These are phyloP conservation scores for Fraxinus excelsior DNA, from an alignment of 257 asterid genomes.

Conservation along the genomic window DNA sequence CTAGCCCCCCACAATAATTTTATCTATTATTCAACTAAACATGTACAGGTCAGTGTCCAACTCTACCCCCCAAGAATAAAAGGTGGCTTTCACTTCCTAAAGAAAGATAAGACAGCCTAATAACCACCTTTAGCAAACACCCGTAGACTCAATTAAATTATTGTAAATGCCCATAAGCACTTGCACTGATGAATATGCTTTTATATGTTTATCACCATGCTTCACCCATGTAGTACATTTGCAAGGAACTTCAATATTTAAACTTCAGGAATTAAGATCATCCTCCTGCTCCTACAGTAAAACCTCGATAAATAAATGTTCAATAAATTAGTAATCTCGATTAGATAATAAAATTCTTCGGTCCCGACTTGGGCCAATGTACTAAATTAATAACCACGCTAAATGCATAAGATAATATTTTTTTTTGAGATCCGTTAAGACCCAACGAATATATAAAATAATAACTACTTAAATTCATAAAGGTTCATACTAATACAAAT, in stretches of 20 bases:
- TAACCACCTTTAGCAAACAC: background rate
- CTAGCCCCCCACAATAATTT: background rate
- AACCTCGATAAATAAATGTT: no score
- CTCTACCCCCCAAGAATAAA: background rate
- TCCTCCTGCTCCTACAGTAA: background rate
- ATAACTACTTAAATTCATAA: no score
- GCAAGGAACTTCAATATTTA: constrained; percentile 1
- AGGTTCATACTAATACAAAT: no score
- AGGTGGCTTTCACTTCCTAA: background rate
- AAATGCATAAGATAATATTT: no score
- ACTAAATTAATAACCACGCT: no score
- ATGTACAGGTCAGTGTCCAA: background rate
- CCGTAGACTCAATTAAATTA: background rate
- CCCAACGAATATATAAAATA: no score
- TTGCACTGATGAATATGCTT: background rate
- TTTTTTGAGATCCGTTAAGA: no score
- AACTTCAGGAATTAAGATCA: background rate
- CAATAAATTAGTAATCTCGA: no score
- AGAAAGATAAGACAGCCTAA: background rate
- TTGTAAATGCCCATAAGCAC: background rate
- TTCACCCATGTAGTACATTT: background rate
- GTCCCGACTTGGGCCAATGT: no score
- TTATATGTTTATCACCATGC: background rate
- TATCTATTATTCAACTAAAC: background rate
- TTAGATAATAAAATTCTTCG: no score